Percentiles rank a stretch among this genome's conserved stretches.
phyloP scores from a whole-genome alignment of 306 rosid species.

The Hippophae rhamnoides region DNA sequence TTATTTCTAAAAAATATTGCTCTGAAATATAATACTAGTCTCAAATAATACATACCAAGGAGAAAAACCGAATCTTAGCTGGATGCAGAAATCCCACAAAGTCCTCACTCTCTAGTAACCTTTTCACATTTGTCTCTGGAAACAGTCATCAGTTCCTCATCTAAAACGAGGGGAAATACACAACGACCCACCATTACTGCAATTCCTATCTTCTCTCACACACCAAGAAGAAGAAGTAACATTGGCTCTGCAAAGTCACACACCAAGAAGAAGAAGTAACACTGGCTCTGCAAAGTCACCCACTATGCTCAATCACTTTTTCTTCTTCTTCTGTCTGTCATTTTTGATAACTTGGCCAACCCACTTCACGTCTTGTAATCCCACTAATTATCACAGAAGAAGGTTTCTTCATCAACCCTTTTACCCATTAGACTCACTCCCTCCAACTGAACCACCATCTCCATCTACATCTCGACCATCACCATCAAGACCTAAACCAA shows the following conservation, averaged over 20 bases:
- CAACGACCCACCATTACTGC: constrained; percentile 22
- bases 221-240: not conserved
- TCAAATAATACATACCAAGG: too few relatives aligned
- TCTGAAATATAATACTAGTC: too few relatives aligned
- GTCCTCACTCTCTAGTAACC: not conserved
- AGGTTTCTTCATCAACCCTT: constrained; percentile 68
- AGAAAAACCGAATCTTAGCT: constrained; percentile 64
- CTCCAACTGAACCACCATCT: constrained; percentile 40
- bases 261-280: too few relatives aligned
- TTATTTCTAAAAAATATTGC: too few relatives aligned
- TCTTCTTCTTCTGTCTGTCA: constrained; percentile 8
- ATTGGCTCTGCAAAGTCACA: too few relatives aligned
- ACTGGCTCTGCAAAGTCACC: constrained; percentile 4
- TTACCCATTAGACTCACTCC: constrained; percentile 21
- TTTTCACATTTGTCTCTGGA: constrained; percentile 13
- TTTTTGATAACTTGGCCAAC: constrained; percentile 9
- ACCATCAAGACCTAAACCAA: constrained; percentile 26
- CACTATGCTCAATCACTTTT: constrained; percentile 37
- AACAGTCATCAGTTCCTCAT: not conserved
- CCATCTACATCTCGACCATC: constrained; percentile 17
- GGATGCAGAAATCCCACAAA: constrained; percentile 36
- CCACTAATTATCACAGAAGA: constrained; percentile 15
- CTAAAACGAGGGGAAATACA: too few relatives aligned
- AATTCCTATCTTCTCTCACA: constrained; percentile 3
- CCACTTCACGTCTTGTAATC: constrained; percentile 3